A percentile compares a stretch with the other conserved stretches of the same genome.
These are phyloP conservation scores for Tuber melanosporum DNA, from an alignment of 495 filamentous ascomycete genomes.

Conservation along the genomic window DNA sequence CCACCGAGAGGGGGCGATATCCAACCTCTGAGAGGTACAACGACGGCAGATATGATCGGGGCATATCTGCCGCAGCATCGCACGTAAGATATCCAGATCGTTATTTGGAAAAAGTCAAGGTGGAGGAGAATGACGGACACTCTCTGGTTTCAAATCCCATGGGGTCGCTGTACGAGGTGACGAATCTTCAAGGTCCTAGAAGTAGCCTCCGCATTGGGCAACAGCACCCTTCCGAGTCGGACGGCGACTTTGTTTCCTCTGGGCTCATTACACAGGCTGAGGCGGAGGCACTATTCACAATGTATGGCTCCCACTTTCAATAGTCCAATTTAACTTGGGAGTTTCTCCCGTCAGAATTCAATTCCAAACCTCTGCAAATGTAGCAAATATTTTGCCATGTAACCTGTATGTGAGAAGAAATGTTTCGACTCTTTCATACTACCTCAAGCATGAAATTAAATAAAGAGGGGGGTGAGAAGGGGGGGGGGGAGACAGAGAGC, in stretches of 20 bases:
- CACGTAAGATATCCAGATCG: background rate
- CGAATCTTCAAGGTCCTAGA: slow-evolving; percentile 52
- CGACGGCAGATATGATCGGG: slow-evolving; percentile 31
- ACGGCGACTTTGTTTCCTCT: slow-evolving; percentile 46
- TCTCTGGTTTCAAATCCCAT: slow-evolving; percentile 53
- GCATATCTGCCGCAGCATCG: slow-evolving; percentile 38
- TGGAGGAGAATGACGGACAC: slow-evolving; percentile 49
- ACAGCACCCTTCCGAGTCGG: slow-evolving; percentile 48
- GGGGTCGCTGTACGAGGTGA: slow-evolving; percentile 57
- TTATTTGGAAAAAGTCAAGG: slow-evolving; percentile 48
- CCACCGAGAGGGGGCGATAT: slow-evolving; percentile 24
- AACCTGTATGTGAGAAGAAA: slow-evolving; percentile 7
- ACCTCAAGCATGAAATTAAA: slow-evolving; percentile 2
- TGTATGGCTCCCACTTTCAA: slow-evolving; percentile 26
- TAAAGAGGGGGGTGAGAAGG: background rate
- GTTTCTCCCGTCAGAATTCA: slow-evolving; percentile 3
- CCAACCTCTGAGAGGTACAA: slow-evolving; percentile 6
- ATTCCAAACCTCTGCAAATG: slow-evolving; percentile 2
- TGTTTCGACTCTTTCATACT: slow-evolving; percentile 6
- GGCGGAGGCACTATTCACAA: slow-evolving; percentile 43
- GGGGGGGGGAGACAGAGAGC: background rate
- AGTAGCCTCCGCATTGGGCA: slow-evolving; percentile 43
- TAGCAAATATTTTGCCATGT: slow-evolving; percentile 4
- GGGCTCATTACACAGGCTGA: slow-evolving; percentile 37
- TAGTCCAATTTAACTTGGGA: slow-evolving; percentile 7